These are phyloP conservation scores for Chlamydomonas reinhardtii DNA, from an alignment of 163 green algal species.

Conservation along the genomic window DNA sequence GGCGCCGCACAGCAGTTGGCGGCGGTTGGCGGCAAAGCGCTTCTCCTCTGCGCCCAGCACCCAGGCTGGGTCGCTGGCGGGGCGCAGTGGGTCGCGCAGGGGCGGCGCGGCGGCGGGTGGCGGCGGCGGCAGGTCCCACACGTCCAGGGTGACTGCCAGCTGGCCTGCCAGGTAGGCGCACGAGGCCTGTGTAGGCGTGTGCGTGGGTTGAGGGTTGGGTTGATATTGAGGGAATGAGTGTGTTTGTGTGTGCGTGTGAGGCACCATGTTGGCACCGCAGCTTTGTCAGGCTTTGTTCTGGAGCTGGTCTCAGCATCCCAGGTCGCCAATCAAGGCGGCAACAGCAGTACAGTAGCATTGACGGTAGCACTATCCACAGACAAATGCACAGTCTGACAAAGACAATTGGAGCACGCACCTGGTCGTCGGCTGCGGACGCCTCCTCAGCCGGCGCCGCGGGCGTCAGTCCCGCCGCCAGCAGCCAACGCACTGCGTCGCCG, in stretches of 20 bases:
- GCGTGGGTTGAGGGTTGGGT: too few species aligned
- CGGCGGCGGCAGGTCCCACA: slow-evolving; percentile 34
- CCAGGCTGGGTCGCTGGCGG: not conserved
- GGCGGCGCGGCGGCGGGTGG: not conserved
- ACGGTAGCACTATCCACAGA: too few species aligned
- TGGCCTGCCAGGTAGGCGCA: slow-evolving; percentile 28
- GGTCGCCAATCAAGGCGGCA: too few species aligned
- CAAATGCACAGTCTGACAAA: too few species aligned
- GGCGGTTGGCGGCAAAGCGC: not conserved
- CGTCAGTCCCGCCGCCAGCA: not conserved
- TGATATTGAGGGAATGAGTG: too few species aligned
- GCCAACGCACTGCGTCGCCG: slow-evolving; percentile 2
- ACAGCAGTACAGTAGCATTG: too few species aligned
- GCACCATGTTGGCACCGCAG: too few species aligned
- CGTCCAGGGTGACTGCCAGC: slow-evolving; percentile 5
- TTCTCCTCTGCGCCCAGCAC: not conserved
- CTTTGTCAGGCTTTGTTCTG: too few species aligned
- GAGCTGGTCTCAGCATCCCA: too few species aligned
- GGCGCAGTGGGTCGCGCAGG: not conserved
- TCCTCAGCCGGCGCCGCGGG: not conserved
- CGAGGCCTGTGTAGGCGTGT: not conserved
- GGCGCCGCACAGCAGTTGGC: slow-evolving; percentile 44
- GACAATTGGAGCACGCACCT: too few species aligned
- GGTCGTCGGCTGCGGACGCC: not conserved
- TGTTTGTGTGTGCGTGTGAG: too few species aligned